A percentile compares a stretch with the other conserved stretches of the same genome.
Conservation (phyloP, 1,139 yeast genomes). For the Arxiozyma slooffiae region DNA sequence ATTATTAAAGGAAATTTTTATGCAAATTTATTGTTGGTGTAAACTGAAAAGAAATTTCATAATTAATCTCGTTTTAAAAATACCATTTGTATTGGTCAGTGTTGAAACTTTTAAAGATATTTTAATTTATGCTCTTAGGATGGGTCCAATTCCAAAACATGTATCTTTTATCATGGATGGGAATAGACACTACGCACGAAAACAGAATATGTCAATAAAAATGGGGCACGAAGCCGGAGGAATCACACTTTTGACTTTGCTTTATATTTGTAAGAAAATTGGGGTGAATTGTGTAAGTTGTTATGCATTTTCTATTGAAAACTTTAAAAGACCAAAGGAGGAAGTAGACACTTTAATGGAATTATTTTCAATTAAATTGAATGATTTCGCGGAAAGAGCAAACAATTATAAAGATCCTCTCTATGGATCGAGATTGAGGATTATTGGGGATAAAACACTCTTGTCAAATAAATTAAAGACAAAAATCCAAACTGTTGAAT, state of each 20-base stretch:
- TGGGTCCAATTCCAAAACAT: slow-evolving; percentile 80
- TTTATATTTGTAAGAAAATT: slow-evolving; percentile 35
- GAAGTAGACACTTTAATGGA: slow-evolving; percentile 81
- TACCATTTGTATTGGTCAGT: not conserved
- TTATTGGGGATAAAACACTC: slow-evolving; percentile 61
- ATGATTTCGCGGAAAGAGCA: slow-evolving; percentile 25
- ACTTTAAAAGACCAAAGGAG: slow-evolving; percentile 68
- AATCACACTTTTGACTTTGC: slow-evolving; percentile 50
- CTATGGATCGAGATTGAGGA: slow-evolving; percentile 38
- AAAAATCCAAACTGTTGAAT: slow-evolving; percentile 53
- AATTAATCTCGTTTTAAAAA: not conserved
- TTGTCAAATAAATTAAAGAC: slow-evolving; percentile 58
- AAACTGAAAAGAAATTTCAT: not conserved
- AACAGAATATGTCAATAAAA: slow-evolving; percentile 53
- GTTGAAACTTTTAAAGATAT: slow-evolving; percentile 30
- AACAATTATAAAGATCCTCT: slow-evolving; percentile 46
- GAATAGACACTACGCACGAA: slow-evolving; percentile 75
- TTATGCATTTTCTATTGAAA: slow-evolving; percentile 91
- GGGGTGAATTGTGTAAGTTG: slow-evolving; percentile 79
- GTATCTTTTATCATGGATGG: slow-evolving; percentile 97
- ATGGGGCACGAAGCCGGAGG: slow-evolving; percentile 92
- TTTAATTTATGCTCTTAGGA: slow-evolving; percentile 44
- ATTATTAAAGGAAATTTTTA: slow-evolving; percentile 1
- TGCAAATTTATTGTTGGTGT: not conserved
- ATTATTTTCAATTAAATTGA: slow-evolving; percentile 58